These are phyloP conservation scores for Scutellaria minor DNA, from an alignment of 257 asterid genomes.

Conservation along the genomic window DNA sequence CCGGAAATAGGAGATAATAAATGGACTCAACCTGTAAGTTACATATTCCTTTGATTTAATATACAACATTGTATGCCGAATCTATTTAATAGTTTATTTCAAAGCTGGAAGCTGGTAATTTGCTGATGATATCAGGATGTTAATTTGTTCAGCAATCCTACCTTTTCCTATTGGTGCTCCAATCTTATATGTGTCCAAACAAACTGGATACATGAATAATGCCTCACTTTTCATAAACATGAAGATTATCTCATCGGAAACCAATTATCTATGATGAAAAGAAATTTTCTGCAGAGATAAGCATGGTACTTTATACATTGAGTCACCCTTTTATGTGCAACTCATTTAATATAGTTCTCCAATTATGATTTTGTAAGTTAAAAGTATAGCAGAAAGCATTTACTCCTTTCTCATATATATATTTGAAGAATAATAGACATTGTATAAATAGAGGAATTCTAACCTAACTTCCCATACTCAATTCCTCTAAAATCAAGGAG, in stretches of 20 bases:
- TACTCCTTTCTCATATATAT: too few relatives aligned
- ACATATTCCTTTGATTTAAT: slow-evolving; percentile 4
- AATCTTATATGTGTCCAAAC: not conserved
- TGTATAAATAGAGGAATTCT: too few relatives aligned
- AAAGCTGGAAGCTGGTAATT: slow-evolving; percentile 18
- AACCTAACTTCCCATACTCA: too few relatives aligned
- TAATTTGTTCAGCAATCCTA: not conserved
- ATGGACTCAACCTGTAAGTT: slow-evolving; percentile 23
- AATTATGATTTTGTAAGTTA: not conserved
- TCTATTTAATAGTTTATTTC: slow-evolving; percentile 9
- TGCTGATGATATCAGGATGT: not conserved
- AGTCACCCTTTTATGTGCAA: not conserved
- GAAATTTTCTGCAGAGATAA: not conserved
- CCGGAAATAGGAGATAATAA: not conserved
- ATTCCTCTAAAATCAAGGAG: too few relatives aligned
- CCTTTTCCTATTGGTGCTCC: not conserved
- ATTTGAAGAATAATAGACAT: too few relatives aligned
- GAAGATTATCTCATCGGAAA: not conserved
- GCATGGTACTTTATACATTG: not conserved
- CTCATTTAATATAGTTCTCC: not conserved
- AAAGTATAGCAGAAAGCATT: too few relatives aligned
- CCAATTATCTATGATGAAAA: not conserved
- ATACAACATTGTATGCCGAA: not conserved
- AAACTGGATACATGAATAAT: not conserved
- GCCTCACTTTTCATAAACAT: not conserved